Evolutionary conservation across 1,284 basidiomycete genomes (phyloP), one percentile per base, ranked within the genome.

Genomic region (Schizophyllum commune): DNA sequence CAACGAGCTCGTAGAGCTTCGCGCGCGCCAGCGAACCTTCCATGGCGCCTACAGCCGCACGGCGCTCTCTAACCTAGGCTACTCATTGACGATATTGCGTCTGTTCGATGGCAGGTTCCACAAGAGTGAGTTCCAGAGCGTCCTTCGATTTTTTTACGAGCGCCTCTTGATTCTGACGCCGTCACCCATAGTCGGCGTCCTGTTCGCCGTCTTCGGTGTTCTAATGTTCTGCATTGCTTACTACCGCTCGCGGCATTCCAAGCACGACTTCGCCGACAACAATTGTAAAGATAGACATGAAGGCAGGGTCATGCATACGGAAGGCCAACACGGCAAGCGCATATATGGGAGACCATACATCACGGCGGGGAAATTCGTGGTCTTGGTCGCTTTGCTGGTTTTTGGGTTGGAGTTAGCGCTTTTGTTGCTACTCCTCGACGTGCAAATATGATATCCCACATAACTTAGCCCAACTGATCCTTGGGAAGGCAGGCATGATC

Each of bases 41-140:
- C 81, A 91, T 62, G 91, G 91, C 20, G 91, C 91, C 22, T 94
- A 93, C 69, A 79, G 80, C 33, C 83, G 92, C 32, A 89, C 86
- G 0, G 90, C 90, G 0, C 77, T 94, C 8, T 83, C 84, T 19
- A 84, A 85, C 66, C 78, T 94, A 1, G 86, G 89, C 0, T 92
- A 90, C 68, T 81, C 89, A 5, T 72, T 92, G 61, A 83, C 89
- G 0, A 82, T 93, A 60, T 75, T 94, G 4, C 84, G 89, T 58
- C 80, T 94, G 17, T 94, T 94, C 67, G 88, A 92, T 68, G 69
- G 69, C 47, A 74, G 82, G 17, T 92, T 92, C 72, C 85, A 85
- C 69, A 75, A 77, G 67, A 88, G 91, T 89, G 67, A 65, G 83
- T 73, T 9, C 53, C 47, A 67, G 27, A 55, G 47, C 22, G 17